Evolutionary conservation across 495 filamentous ascomycete genomes (phyloP).

Genomic region (Chaetomidium leptoderma): DNA sequence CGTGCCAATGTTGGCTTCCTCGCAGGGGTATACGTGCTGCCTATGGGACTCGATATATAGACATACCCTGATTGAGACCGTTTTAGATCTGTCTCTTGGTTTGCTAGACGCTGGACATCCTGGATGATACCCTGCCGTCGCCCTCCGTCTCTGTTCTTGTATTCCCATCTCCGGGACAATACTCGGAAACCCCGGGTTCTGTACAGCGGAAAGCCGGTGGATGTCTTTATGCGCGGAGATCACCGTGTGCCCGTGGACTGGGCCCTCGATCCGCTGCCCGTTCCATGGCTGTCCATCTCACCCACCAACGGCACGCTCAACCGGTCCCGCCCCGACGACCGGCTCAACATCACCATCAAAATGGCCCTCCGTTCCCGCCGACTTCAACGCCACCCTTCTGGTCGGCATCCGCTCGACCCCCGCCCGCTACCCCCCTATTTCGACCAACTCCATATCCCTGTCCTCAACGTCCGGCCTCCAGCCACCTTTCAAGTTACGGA

Average conservation of each 20-base stretch:
- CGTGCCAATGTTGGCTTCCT: too few species aligned
- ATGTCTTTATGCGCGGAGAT: conserved; percentile 55
- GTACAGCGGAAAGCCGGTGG: too few species aligned
- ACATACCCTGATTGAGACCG: too few species aligned
- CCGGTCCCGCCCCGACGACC: conserved; percentile 40
- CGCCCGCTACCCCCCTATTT: conserved; percentile 49
- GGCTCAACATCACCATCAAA: conserved; percentile 52
- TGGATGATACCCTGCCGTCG: too few species aligned
- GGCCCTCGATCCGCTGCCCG: conserved; percentile 40
- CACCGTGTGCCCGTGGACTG: conserved; percentile 41
- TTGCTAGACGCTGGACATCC: too few species aligned
- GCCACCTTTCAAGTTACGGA: conserved; percentile 47
- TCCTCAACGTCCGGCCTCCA: conserved; percentile 46
- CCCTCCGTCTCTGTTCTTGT: too few species aligned
- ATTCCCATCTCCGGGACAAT: too few species aligned
- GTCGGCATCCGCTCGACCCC: conserved; percentile 45
- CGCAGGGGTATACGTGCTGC: too few species aligned
- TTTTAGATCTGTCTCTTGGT: too few species aligned
- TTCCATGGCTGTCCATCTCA: conserved; percentile 47
- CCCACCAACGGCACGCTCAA: conserved; percentile 44
- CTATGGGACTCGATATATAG: too few species aligned
- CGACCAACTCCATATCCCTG: conserved; percentile 45
- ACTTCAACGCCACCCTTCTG: conserved; percentile 36
- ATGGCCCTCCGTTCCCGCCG: conserved; percentile 46
- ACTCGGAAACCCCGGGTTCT: too few species aligned